phyloP scores from a whole-genome alignment of 805 yeast species.

The Wickerhamomyces ciferrii region DNA sequence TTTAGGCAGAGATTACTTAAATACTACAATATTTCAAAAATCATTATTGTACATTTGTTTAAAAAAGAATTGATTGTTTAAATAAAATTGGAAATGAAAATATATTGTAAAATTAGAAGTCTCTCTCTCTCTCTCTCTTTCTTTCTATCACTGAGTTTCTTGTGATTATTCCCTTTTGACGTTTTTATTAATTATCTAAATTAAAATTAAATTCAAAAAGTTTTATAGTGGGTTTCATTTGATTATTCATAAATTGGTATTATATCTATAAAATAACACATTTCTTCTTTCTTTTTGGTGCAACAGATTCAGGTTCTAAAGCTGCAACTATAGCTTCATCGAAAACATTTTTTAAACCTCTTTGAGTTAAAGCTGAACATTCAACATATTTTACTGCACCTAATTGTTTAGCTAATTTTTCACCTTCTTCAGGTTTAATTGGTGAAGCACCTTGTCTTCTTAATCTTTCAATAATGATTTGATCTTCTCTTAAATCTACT shows the following conservation, averaged over 20 bases:
- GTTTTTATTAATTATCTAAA: no score
- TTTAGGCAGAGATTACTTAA: no score
- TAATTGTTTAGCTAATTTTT: constrained; percentile 85
- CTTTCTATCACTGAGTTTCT: no score
- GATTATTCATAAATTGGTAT: no score
- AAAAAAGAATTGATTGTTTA: no score
- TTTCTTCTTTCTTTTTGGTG: constrained; percentile 65
- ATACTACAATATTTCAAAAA: no score
- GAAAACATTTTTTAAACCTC: constrained; percentile 95
- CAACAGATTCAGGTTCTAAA: constrained; percentile 90
- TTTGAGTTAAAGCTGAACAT: constrained; percentile 95
- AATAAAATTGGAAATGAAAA: no score
- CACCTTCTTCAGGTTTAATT: constrained; percentile 83
- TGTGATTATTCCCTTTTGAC: no score
- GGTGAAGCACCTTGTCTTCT: constrained; percentile 88
- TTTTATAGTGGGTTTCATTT: no score
- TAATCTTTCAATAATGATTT: constrained; percentile 81
- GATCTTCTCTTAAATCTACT: constrained; percentile 91
- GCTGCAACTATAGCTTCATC: constrained; percentile 99
- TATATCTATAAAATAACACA: constrained; percentile 78
- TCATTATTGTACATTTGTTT: no score
- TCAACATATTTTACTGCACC: constrained; percentile 96
- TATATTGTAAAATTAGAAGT: no score
- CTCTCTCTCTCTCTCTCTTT: no score
- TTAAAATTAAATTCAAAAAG: background rate